phyloP scores from a whole-genome alignment of 495 filamentous ascomycete genomes.

The Penicillium paradoxum region DNA sequence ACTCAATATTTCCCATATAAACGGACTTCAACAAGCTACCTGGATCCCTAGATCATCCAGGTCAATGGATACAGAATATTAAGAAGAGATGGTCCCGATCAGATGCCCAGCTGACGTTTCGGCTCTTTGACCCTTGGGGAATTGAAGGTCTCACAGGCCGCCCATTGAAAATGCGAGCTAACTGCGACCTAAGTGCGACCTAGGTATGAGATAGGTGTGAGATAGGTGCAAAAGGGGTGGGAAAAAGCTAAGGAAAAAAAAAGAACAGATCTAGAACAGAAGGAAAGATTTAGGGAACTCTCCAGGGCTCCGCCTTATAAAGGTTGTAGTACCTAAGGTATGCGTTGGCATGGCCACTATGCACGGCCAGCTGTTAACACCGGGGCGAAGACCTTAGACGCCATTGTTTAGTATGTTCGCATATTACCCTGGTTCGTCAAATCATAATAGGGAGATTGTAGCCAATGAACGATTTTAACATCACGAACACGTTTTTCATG shows the following conservation, averaged over 20 bases:
- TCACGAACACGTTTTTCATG: neutral
- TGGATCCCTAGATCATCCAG: neutral
- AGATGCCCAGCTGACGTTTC: constrained; percentile 9
- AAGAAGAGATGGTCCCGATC: neutral
- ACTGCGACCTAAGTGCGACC: no score
- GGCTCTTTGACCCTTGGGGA: constrained; percentile 9
- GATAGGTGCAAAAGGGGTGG: neutral
- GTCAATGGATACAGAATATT: neutral
- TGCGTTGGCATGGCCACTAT: constrained; percentile 9
- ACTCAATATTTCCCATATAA: neutral
- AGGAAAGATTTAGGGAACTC: neutral
- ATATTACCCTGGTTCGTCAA: neutral
- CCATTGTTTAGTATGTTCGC: neutral
- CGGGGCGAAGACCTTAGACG: neutral
- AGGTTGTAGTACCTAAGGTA: constrained; percentile 13
- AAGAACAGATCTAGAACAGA: neutral
- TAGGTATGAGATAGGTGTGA: neutral
- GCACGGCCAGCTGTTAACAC: constrained; percentile 15
- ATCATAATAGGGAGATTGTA: neutral
- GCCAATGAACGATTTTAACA: neutral
- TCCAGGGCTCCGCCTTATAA: constrained; percentile 4
- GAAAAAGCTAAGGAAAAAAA: constrained; percentile 7
- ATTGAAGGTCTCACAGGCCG: constrained; percentile 11
- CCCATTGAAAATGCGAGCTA: neutral
- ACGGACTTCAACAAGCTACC: neutral